phyloP scores from a whole-genome alignment of 2,329 filamentous ascomycete species.

The Stenocarpella maydis region DNA sequence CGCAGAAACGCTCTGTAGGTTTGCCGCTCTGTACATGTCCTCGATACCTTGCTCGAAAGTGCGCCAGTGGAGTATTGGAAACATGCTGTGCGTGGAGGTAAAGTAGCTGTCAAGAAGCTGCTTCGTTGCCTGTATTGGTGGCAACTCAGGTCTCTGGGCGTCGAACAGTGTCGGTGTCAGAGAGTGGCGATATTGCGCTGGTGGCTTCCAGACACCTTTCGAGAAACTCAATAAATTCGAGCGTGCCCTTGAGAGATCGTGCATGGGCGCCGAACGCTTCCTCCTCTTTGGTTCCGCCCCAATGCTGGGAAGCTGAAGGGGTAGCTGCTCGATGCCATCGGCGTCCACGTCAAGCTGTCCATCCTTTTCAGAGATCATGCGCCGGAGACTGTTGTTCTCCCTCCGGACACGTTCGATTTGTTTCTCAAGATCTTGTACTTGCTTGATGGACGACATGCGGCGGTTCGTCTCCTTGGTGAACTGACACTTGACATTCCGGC shows the following conservation, averaged over 20 bases:
- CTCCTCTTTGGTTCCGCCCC: constrained; percentile 71
- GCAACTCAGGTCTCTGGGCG: constrained; percentile 69
- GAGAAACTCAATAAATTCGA: constrained; percentile 77
- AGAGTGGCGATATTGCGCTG: constrained; percentile 70
- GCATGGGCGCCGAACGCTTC: constrained; percentile 66
- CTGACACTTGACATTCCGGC: constrained; percentile 95
- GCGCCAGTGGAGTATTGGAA: constrained; percentile 89
- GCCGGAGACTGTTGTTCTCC: constrained; percentile 78
- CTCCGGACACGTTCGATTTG: constrained; percentile 83
- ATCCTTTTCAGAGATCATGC: constrained; percentile 64
- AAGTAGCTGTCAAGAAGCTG: constrained; percentile 80
- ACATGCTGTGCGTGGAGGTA: constrained; percentile 77
- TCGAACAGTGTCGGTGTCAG: constrained; percentile 56
- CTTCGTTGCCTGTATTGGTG: constrained; percentile 74
- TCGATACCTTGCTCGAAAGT: constrained; percentile 81
- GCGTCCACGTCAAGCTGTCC: constrained; percentile 49
- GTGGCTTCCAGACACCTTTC: constrained; percentile 81
- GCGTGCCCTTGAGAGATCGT: constrained; percentile 76
- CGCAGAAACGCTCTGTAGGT: constrained; percentile 66
- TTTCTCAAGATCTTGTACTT: constrained; percentile 95
- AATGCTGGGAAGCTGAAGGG: constrained; percentile 69
- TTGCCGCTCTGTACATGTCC: constrained; percentile 73
- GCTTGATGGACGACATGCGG: constrained; percentile 99
- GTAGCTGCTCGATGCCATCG: constrained; percentile 57
- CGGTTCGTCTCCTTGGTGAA: constrained; percentile 99